A percentile compares a stretch with the other conserved stretches of the same genome.
phyloP scores from a whole-genome alignment of 2,329 filamentous ascomycete genomes.

The Aspergillus carbonarius region DNA sequence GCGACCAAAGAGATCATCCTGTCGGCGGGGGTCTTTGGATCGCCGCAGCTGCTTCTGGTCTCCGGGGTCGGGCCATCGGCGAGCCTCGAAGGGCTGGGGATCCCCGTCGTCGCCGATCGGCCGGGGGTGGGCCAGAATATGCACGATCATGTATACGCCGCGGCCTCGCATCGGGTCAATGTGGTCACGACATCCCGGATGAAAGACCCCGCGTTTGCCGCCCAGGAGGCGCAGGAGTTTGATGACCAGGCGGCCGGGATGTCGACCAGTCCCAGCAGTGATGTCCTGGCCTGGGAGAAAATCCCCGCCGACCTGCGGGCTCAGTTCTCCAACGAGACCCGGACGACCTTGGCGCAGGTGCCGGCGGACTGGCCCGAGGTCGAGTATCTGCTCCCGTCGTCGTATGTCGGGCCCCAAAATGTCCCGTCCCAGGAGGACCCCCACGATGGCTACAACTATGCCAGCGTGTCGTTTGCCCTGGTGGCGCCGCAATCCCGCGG shows the following conservation, averaged over 20 bases:
- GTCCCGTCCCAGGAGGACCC: not conserved
- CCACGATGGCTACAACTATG: slow-evolving; percentile 29
- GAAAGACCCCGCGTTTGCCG: slow-evolving; percentile 11
- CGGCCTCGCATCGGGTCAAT: slow-evolving; percentile 25
- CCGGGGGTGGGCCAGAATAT: slow-evolving; percentile 50
- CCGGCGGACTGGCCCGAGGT: slow-evolving; percentile 13
- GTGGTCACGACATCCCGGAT: slow-evolving; percentile 22
- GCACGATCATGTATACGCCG: slow-evolving; percentile 31
- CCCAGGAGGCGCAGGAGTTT: slow-evolving; percentile 4
- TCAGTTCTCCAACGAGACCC: not conserved
- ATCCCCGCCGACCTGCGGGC: not conserved
- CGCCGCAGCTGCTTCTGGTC: slow-evolving; percentile 46
- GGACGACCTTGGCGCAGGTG: not conserved
- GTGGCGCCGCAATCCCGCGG: slow-evolving; percentile 46
- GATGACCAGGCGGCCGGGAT: not conserved
- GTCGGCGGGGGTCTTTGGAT: slow-evolving; percentile 42
- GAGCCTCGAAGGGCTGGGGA: slow-evolving; percentile 38
- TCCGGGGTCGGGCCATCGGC: slow-evolving; percentile 50
- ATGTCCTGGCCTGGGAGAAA: slow-evolving; percentile 14
- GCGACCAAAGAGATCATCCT: slow-evolving; percentile 44
- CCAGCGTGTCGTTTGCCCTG: slow-evolving; percentile 31
- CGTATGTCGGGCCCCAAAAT: not conserved
- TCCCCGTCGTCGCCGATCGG: slow-evolving; percentile 46
- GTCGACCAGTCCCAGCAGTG: not conserved
- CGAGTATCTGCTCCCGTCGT: not conserved